These are phyloP conservation scores for Cruciata laevipes DNA, from an alignment of 257 asterid species.

Conservation along the genomic window DNA sequence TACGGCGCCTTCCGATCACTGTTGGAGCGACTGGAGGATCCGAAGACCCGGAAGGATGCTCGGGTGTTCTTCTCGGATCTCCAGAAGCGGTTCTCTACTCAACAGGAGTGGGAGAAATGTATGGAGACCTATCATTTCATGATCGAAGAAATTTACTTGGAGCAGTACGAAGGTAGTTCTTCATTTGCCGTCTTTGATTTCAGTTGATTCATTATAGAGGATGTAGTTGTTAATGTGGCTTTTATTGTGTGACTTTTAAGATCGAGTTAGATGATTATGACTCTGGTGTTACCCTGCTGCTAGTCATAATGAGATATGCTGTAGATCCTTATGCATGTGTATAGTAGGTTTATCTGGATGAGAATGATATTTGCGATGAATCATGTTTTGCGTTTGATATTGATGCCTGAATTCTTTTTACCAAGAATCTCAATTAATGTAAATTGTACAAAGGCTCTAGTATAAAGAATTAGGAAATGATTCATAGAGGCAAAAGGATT, in stretches of 20 bases:
- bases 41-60: conserved; percentile 64
- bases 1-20: conserved; percentile 82
- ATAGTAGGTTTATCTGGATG: neutral
- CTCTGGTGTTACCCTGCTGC: neutral
- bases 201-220: neutral
- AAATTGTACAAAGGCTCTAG: neutral
- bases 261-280: neutral
- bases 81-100: conserved; percentile 50
- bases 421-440: neutral
- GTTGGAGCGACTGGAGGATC: conserved; percentile 80
- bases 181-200: neutral
- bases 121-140: conserved; percentile 71
- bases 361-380: neutral
- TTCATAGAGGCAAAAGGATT: neutral
- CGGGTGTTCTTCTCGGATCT: conserved; percentile 83
- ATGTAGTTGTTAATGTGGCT: neutral
- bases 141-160: conserved; percentile 70
- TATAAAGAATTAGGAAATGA: neutral
- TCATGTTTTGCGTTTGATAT: neutral
- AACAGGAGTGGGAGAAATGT: conserved; percentile 57
- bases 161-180: conserved; percentile 63
- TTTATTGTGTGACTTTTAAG: neutral
- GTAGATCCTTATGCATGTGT: neutral
- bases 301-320: neutral
- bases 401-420: neutral